phyloP scores from a whole-genome alignment of 352 stramenopile species.

The Phytopythium aichiense region DNA sequence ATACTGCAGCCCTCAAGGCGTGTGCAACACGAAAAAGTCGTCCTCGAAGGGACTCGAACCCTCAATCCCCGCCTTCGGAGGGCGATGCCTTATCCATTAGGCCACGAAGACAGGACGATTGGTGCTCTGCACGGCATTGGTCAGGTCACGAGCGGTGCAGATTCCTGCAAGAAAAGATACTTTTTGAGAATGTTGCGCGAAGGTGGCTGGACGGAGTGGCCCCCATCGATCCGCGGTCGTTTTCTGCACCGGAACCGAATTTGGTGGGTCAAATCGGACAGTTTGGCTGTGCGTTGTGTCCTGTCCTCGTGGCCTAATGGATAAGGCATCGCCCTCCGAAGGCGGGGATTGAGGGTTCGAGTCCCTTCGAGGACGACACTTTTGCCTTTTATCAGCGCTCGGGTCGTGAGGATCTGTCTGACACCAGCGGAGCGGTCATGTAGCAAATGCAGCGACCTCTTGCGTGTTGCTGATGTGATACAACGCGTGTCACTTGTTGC shows the following conservation, averaged over 20 bases:
- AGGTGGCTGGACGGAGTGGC: conserved; percentile 5
- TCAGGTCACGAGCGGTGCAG: neutral
- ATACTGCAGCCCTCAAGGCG: neutral
- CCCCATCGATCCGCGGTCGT: neutral
- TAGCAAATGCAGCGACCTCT: neutral
- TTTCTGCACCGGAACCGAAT: neutral
- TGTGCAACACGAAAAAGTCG: conserved; percentile 16
- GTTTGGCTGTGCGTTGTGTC: neutral
- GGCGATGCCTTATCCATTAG: conserved; percentile 77
- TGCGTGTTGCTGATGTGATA: too few relatives aligned
- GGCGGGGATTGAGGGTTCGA: conserved; percentile 68
- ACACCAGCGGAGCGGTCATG: neutral
- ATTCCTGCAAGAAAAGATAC: conserved; percentile 6
- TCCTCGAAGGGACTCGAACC: conserved; percentile 71
- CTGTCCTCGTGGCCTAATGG: conserved; percentile 60
- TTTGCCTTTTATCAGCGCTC: conserved; percentile 12
- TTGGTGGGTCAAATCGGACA: neutral
- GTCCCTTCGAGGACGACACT: conserved; percentile 52
- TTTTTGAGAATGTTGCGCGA: conserved; percentile 7
- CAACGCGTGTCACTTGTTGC: too few relatives aligned
- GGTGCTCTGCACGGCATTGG: neutral
- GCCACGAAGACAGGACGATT: conserved; percentile 7
- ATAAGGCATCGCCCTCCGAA: conserved; percentile 75
- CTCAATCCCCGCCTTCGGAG: conserved; percentile 67
- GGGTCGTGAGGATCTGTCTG: neutral